Percentiles rank a stretch among this genome's conserved stretches.
Evolutionary conservation across 2,329 filamentous ascomycete species (phyloP).

Genomic region (Pseudogymnoascus sp.): DNA sequence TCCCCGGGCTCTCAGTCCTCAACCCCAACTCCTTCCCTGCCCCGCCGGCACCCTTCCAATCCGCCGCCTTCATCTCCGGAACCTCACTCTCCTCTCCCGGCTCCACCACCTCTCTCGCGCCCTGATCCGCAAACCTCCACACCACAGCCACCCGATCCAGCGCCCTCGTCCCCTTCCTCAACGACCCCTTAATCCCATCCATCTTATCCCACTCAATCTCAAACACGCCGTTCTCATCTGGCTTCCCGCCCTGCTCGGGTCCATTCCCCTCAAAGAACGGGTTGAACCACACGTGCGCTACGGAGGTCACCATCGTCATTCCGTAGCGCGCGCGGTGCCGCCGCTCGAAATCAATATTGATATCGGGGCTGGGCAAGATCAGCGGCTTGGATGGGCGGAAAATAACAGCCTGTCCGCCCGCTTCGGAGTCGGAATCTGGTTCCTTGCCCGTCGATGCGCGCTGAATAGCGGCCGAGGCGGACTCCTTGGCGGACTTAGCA

Average conservation of each 20-base stretch:
- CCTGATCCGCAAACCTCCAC: conserved; percentile 51
- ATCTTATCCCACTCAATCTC: conserved; percentile 69
- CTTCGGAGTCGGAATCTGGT: conserved; percentile 31
- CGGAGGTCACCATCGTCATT: conserved; percentile 81
- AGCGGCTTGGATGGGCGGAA: conserved; percentile 66
- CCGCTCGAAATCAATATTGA: conserved; percentile 85
- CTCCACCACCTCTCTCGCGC: conserved; percentile 41
- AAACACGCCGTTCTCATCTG: conserved; percentile 64
- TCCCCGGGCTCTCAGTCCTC: conserved; percentile 56
- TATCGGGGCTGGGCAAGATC: conserved; percentile 69
- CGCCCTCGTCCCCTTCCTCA: conserved; percentile 70
- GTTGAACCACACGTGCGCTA: conserved; percentile 98
- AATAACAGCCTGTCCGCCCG: conserved; percentile 66
- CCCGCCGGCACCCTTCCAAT: conserved; percentile 61
- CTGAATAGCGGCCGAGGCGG: background rate
- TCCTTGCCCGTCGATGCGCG: conserved; percentile 27
- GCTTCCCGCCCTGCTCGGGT: conserved; percentile 57
- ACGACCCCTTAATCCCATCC: conserved; percentile 91
- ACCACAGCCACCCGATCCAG: conserved; percentile 79
- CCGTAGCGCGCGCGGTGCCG: conserved; percentile 73
- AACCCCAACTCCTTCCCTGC: conserved; percentile 61
- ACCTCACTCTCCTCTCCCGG: conserved; percentile 62
- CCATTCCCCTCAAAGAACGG: conserved; percentile 81
- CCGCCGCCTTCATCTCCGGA: conserved; percentile 57
- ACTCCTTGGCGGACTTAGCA: conserved; percentile 1